Evolutionary conservation across 495 filamentous ascomycete species (phyloP), one percentile per base, ranked within the genome.

Genomic region (Xylaria bambusicola): DNA sequence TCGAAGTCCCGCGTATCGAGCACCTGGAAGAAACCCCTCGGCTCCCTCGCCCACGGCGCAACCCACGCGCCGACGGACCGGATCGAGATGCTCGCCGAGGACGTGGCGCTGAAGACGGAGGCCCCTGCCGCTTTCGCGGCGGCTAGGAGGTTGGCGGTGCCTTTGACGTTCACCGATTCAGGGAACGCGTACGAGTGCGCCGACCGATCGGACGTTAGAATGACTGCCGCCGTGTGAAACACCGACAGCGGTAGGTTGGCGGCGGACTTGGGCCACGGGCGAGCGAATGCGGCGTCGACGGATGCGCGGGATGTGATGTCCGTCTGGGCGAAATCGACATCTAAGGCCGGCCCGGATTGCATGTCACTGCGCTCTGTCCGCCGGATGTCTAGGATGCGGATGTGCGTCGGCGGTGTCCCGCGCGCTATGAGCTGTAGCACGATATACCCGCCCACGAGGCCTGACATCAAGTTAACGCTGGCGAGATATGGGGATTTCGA

Each of bases 71-170:
- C 68, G 3, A 80, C 70, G 0, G 75, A 75, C 20, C 73, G 76
- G 17, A 86, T 72, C 44, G 67, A 66, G 58, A 84, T 73, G 24
- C 81, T 84, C 15, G 72, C 83, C 2, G 81, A 84, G 0, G 82
- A 84, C 1, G 85, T 87, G 58, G 82, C 84, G 33, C 87, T 71
- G 36, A 88, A 81, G 8, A 80, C 77, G 48, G 80, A 74, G 17
- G 80, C 81, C 3, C 78, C 80, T 27, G 69, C 70, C 35, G 66
- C 59, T 54, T 75, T 74, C 6, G 84, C 79, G 6, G 78, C 79
- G 10, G 77, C 72, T 9, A 89, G 67, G 23, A 86, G 77, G 54
- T 86, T 81, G 50, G 73, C 73, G 2, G 86, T 88, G 6, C 85
- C 85, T 18, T 73, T 73, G 31, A 88, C 77, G 63, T 89, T 88